Percentiles rank a stretch among this genome's conserved stretches.
Conservation (phyloP, 305 asterid species). For the Fraxinus sp. region DNA sequence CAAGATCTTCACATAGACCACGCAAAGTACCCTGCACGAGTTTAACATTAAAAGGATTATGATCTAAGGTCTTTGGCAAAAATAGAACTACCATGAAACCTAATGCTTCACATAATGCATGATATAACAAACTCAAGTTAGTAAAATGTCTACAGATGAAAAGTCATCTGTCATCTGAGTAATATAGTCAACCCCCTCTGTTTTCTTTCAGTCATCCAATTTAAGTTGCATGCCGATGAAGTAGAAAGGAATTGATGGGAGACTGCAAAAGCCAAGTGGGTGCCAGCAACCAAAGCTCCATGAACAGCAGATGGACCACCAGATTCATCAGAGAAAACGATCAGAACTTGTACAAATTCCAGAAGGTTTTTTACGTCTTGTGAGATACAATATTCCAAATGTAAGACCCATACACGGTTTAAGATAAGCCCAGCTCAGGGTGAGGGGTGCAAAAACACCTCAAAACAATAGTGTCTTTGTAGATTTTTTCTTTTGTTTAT, state of each 20-base stretch:
- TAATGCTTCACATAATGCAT: not conserved
- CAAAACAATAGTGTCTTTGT: not conserved
- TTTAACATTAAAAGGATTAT: not conserved
- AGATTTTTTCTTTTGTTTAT: not conserved
- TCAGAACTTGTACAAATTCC: not conserved
- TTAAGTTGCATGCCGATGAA: not conserved
- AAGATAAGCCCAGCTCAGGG: not conserved
- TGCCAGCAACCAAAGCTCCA: not conserved
- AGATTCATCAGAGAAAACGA: not conserved
- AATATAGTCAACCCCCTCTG: not conserved
- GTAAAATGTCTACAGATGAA: not conserved
- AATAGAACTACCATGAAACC: not conserved
- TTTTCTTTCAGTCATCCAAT: not conserved
- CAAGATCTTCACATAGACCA: slow-evolving; percentile 73
- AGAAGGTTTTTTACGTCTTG: not conserved
- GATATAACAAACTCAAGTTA: not conserved
- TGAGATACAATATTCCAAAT: not conserved
- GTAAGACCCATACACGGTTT: not conserved
- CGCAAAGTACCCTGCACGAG: slow-evolving; percentile 57
- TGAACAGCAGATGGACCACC: not conserved
- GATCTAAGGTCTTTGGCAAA: slow-evolving; percentile 16
- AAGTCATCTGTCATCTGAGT: not conserved
- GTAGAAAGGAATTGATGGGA: not conserved
- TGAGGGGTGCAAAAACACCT: not conserved
- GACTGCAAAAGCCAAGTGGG: not conserved